Evolutionary conservation across 2,329 filamentous ascomycete species (phyloP).

Genomic region (Coniochaeta pulveracea): DNA sequence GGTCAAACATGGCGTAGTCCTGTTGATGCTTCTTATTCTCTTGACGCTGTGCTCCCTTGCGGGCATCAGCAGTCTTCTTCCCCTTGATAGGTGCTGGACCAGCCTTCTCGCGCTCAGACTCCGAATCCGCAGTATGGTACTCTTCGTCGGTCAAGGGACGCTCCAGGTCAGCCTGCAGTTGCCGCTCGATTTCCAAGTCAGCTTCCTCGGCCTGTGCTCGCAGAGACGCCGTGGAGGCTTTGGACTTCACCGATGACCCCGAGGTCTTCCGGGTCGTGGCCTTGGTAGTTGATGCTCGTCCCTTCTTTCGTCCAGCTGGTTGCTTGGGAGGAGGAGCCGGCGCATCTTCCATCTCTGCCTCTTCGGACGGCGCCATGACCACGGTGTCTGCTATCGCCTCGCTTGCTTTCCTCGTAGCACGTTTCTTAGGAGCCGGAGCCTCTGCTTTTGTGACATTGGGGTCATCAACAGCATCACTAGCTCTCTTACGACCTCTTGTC

Average conservation of each 20-base stretch:
- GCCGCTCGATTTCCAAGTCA: constrained; percentile 56
- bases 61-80: constrained; percentile 13
- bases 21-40: constrained; percentile 18
- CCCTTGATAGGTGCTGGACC: constrained; percentile 16
- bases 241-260: constrained; percentile 30
- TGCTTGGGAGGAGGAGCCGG: constrained; percentile 16
- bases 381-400: constrained; percentile 26
- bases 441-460: constrained; percentile 28
- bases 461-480: constrained; percentile 47
- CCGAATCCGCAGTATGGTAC: constrained; percentile 32
- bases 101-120: constrained; percentile 27
- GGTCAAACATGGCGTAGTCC: constrained; percentile 42
- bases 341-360: constrained; percentile 27
- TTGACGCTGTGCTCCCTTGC: constrained; percentile 14
- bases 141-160: constrained; percentile 43
- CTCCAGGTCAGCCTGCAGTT: constrained; percentile 54
- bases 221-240: constrained; percentile 26
- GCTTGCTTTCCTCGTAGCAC: constrained; percentile 40
- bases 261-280: constrained; percentile 33
- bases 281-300: constrained; percentile 29
- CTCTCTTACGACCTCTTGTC: constrained; percentile 48
- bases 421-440: constrained; percentile 46
- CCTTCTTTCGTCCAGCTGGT: constrained; percentile 28
- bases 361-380: constrained; percentile 22
- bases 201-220: constrained; percentile 32